Evolutionary conservation across 2,329 filamentous ascomycete genomes (phyloP), one percentile per base, ranked within the genome.

Genomic region (Monosporascus sp.): DNA sequence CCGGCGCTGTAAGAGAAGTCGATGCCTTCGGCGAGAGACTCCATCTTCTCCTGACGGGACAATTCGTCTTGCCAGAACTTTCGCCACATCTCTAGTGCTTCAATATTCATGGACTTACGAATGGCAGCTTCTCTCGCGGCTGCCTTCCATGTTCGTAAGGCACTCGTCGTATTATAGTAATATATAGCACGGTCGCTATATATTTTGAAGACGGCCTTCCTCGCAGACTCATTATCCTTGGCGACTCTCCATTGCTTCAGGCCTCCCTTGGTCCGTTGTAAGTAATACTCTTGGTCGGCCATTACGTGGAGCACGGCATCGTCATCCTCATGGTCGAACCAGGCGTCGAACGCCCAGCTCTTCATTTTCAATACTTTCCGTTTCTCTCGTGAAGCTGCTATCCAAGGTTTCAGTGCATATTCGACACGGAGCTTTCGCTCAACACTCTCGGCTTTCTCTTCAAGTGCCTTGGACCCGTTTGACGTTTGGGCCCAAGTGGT

Each of bases 1-100:
- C 63, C 63, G 37, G 55, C 51, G 28, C 57, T 63, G 49, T 60
- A 52, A 38, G 63, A 68, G 55, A 65, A 68, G 51, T 66, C 58
- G n/a, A 60, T 62, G 35, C 65, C 65, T 15, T 58, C 48, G 2
- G 66, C 63, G 45, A 65, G 66, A 37, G 56, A 51, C 37, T 56
- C 49, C 18, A 68, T 52, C 9, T 64, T 44, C 37, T 57, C 55
- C 37, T 63, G 57, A 28, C 56, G 60, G 35, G 49, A 22, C 38
- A 63, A 50, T 35, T 49, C 48, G 14, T 57, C 61, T 37, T 61
- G 49, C n/a, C 37, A 43, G n/a, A 35, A n/a, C 7, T 49, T 28
- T 18, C 40, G 49, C 55, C 57, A 59, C 11, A 31, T 40, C 11
- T 49, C 46, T 11, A 57, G 8, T 3, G 51, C 57, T 18, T 55